phyloP scores from a whole-genome alignment of 2,329 filamentous ascomycete genomes.

The Bipolaris oryzae region DNA sequence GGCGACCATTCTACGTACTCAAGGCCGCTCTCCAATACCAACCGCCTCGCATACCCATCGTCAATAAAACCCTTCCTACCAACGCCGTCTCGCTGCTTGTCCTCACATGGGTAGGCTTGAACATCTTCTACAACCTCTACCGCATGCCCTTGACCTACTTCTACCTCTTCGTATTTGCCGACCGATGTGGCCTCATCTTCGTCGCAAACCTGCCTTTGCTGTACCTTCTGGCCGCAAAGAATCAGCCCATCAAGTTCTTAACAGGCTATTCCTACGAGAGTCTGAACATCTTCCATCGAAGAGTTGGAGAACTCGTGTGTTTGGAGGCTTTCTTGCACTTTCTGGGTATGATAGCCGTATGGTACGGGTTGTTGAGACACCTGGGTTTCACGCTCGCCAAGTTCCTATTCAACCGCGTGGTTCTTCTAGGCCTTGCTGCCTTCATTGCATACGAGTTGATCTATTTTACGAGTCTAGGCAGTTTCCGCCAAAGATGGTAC shows the following conservation, averaged over 20 bases:
- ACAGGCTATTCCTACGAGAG: constrained; percentile 70
- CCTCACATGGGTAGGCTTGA: constrained; percentile 59
- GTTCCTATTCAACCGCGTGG: constrained; percentile 60
- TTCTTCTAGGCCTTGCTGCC: constrained; percentile 61
- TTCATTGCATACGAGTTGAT: constrained; percentile 66
- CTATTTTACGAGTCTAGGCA: constrained; percentile 65
- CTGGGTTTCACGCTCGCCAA: constrained; percentile 56
- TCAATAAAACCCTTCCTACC: constrained; percentile 63
- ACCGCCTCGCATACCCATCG: constrained; percentile 61
- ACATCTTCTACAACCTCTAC: constrained; percentile 65
- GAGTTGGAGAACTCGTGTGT: constrained; percentile 67
- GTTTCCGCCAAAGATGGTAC: constrained; percentile 66
- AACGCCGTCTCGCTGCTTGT: constrained; percentile 63
- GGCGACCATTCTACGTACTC: constrained; percentile 32
- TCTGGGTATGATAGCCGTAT: constrained; percentile 60
- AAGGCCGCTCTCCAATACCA: constrained; percentile 60
- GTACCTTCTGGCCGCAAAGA: constrained; percentile 70
- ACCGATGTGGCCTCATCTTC: constrained; percentile 62
- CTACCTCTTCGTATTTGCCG: constrained; percentile 64
- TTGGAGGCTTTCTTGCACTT: constrained; percentile 64
- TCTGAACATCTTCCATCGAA: constrained; percentile 69
- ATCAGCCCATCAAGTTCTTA: constrained; percentile 65
- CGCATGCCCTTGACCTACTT: constrained; percentile 55
- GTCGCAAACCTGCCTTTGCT: constrained; percentile 60
- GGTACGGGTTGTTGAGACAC: constrained; percentile 59